Conservation (phyloP, 2,329 filamentous ascomycete species). For the Tolypocladium inflatum region DNA sequence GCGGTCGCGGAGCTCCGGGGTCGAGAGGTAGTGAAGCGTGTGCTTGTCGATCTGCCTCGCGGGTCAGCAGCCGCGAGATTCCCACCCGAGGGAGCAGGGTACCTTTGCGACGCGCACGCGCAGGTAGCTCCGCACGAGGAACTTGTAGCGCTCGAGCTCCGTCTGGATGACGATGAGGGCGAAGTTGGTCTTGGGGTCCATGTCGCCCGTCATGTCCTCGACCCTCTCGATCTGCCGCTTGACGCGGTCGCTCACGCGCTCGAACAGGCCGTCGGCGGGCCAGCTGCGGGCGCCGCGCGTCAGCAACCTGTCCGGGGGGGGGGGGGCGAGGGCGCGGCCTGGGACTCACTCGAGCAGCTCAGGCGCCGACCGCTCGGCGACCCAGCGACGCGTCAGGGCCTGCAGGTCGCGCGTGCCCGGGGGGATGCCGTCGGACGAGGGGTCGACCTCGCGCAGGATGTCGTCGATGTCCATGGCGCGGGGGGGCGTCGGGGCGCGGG, state of each 20-base stretch:
- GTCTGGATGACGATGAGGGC: slow-evolving; percentile 91
- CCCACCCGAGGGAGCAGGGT: not conserved
- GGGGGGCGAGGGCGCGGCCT: not conserved
- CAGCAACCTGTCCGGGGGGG: not conserved
- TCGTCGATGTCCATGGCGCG: slow-evolving; percentile 66
- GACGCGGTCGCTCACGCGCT: slow-evolving; percentile 67
- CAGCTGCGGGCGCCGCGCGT: slow-evolving; percentile 32
- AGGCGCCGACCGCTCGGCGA: slow-evolving; percentile 81
- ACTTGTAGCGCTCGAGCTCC: slow-evolving; percentile 90
- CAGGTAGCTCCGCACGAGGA: slow-evolving; percentile 73
- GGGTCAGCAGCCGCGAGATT: not conserved
- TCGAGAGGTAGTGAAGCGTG: slow-evolving; percentile 62
- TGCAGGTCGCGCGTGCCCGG: slow-evolving; percentile 68
- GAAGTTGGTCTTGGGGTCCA: slow-evolving; percentile 89
- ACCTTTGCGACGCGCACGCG: slow-evolving; percentile 84
- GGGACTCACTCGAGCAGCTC: slow-evolving; percentile 68
- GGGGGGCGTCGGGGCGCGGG: not conserved
- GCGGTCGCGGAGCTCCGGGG: slow-evolving; percentile 41
- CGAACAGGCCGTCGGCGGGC: slow-evolving; percentile 65
- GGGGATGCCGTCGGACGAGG: slow-evolving; percentile 41
- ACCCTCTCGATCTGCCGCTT: slow-evolving; percentile 61
- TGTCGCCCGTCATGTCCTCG: slow-evolving; percentile 69
- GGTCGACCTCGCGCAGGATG: slow-evolving; percentile 66
- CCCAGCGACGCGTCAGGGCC: slow-evolving; percentile 82
- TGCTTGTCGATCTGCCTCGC: slow-evolving; percentile 59